Percentiles rank a stretch among this genome's conserved stretches.
phyloP scores from a whole-genome alignment of 2,329 filamentous ascomycete species.

The Atkinsonella hypoxylon region DNA sequence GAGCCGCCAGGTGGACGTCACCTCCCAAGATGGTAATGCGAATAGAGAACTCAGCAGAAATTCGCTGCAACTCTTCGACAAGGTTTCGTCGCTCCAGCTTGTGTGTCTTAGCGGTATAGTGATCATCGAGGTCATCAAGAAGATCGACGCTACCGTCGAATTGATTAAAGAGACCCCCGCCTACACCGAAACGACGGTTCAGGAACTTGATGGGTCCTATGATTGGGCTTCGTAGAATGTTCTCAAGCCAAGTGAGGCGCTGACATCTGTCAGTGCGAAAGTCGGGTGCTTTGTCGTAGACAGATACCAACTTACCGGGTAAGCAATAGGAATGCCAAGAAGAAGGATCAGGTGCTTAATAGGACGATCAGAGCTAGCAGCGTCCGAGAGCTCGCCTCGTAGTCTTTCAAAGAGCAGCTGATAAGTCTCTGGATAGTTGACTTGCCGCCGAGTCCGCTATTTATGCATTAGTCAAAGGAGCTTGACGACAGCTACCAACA shows the following conservation, averaged over 20 bases:
- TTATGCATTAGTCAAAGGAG: background rate
- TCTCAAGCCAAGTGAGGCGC: constrained; percentile 93
- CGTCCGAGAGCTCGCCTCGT: constrained; percentile 59
- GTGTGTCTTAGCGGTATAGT: constrained; percentile 87
- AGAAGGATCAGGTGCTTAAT: constrained; percentile 84
- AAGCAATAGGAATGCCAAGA: constrained; percentile 76
- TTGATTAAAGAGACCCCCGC: constrained; percentile 79
- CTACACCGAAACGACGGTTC: constrained; percentile 79
- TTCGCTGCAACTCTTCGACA: constrained; percentile 67
- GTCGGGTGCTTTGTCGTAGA: constrained; percentile 9
- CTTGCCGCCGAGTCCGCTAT: constrained; percentile 73
- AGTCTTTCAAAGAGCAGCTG: constrained; percentile 70
- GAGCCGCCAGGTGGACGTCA: constrained; percentile 83
- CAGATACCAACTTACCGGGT: constrained; percentile 44
- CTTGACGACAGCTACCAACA: background rate
- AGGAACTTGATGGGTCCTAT: constrained; percentile 83
- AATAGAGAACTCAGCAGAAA: constrained; percentile 77
- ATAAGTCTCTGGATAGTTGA: constrained; percentile 91
- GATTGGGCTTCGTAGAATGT: constrained; percentile 73
- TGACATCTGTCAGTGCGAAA: constrained; percentile 17
- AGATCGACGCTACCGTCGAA: constrained; percentile 93
- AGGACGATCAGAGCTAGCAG: constrained; percentile 53
- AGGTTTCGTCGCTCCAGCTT: constrained; percentile 75
- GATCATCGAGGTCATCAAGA: constrained; percentile 85
- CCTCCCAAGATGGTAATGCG: constrained; percentile 87